phyloP scores from a whole-genome alignment of 768 basidiomycete species.

The Russula sp. region DNA sequence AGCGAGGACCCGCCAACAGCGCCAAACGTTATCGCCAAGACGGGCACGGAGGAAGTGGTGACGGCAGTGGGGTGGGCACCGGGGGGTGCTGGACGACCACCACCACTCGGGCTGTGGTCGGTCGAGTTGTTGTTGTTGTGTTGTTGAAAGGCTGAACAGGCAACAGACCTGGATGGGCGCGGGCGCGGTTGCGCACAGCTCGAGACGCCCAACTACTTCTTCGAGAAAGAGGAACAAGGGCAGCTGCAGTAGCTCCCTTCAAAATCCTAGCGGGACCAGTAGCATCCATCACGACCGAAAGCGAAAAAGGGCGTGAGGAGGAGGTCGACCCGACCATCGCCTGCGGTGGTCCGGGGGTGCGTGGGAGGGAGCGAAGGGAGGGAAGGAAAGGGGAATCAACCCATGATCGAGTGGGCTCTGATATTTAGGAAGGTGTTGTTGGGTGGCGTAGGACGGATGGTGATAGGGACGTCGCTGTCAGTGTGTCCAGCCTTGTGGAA shows the following conservation, averaged over 20 bases:
- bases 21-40: background rate
- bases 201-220: background rate
- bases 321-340: conserved; percentile 15
- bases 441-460: background rate
- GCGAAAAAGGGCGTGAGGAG: background rate
- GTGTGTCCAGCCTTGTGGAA: background rate
- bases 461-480: background rate
- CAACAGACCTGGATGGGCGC: background rate
- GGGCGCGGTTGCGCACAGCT: background rate
- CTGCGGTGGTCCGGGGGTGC: conserved; percentile 20
- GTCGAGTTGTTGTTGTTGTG: background rate
- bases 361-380: too few species aligned
- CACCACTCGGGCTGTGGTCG: background rate
- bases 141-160: too few species aligned
- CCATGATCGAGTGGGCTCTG: too few species aligned
- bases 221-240: background rate
- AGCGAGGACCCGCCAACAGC: conserved; percentile 1
- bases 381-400: too few species aligned
- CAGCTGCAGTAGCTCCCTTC: background rate
- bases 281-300: background rate
- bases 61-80: too few species aligned
- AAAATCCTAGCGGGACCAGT: background rate
- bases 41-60: background rate
- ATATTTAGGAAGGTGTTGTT: background rate
- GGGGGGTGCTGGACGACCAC: background rate